A percentile compares a stretch with the other conserved stretches of the same genome.
Conservation (phyloP, 179 eudicot species). For the Patellifolia procumbens region DNA sequence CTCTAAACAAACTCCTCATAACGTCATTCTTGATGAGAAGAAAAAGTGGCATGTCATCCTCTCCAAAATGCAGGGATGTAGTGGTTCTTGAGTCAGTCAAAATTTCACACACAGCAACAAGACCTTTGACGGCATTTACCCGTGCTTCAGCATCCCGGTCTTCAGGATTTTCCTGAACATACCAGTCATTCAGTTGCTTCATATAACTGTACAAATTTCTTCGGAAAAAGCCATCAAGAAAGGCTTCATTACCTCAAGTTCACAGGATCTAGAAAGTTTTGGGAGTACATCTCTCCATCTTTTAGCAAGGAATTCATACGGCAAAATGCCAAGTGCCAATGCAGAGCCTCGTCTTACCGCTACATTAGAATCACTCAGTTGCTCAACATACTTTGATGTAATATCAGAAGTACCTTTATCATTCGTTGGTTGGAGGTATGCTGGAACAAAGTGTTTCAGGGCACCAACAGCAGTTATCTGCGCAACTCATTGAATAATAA, state of each 20-base stretch:
- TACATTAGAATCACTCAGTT: conserved; percentile 78
- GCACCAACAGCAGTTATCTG: conserved; percentile 89
- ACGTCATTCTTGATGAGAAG: conserved; percentile 70
- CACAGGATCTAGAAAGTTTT: conserved; percentile 79
- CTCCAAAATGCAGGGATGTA: conserved; percentile 34
- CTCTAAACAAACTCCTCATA: conserved; percentile 70
- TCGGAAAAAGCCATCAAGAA: conserved; percentile 10
- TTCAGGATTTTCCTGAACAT: conserved; percentile 71
- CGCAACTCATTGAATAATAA: conserved; percentile 25
- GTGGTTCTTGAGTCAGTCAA: conserved; percentile 43
- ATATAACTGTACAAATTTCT: conserved; percentile 1
- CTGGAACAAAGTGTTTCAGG: conserved; percentile 65
- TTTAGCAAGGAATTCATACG: conserved; percentile 63
- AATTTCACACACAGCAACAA: conserved; percentile 74
- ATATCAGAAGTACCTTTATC: conserved; percentile 55
- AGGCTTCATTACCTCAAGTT: conserved; percentile 62
- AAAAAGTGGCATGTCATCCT: conserved; percentile 47
- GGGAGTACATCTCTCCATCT: conserved; percentile 65
- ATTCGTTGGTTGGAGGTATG: conserved; percentile 59
- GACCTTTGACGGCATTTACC: conserved; percentile 89
- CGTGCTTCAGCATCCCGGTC: conserved; percentile 99
- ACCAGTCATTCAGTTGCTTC: neutral
- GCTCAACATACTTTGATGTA: conserved; percentile 61
- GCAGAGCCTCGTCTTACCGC: conserved; percentile 98
- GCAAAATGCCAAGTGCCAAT: conserved; percentile 85